phyloP scores from a whole-genome alignment of 164 flowering plant genomes.

The Vitis labrusca region DNA sequence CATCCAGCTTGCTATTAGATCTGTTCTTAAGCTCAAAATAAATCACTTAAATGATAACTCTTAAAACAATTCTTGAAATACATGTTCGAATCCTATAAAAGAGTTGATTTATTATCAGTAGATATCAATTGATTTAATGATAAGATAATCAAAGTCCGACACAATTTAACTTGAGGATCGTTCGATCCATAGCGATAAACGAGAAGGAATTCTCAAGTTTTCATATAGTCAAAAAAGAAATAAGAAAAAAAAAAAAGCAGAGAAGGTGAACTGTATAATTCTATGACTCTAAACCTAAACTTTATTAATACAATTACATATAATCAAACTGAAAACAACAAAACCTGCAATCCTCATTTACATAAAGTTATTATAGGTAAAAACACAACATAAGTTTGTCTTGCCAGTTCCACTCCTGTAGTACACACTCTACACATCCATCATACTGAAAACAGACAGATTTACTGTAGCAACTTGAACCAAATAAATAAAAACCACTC shows the following conservation, averaged over 20 bases:
- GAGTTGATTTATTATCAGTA: no score
- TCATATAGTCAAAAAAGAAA: not conserved
- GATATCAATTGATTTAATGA: no score
- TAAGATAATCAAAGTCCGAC: no score
- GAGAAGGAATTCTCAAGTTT: no score
- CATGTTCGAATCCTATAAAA: no score
- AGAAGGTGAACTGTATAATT: no score
- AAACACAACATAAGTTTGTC: not conserved
- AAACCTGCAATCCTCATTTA: not conserved
- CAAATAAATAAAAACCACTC: not conserved
- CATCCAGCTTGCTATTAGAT: no score
- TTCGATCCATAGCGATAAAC: no score
- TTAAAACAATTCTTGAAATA: no score
- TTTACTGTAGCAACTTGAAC: not conserved
- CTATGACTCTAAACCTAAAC: not conserved
- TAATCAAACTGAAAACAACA: constrained; percentile 3
- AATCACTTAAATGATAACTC: no score
- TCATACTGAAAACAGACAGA: not conserved
- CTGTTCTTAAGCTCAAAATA: no score
- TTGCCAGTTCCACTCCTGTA: not conserved
- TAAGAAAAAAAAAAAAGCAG: not conserved
- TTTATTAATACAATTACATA: not conserved
- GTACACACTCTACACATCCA: not conserved
- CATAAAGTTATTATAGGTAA: not conserved
- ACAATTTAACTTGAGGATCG: no score